Evolutionary conservation across 139 green algal species (phyloP), one percentile per base, ranked within the genome.

Genomic region (Axilococcus clingmanii): DNA sequence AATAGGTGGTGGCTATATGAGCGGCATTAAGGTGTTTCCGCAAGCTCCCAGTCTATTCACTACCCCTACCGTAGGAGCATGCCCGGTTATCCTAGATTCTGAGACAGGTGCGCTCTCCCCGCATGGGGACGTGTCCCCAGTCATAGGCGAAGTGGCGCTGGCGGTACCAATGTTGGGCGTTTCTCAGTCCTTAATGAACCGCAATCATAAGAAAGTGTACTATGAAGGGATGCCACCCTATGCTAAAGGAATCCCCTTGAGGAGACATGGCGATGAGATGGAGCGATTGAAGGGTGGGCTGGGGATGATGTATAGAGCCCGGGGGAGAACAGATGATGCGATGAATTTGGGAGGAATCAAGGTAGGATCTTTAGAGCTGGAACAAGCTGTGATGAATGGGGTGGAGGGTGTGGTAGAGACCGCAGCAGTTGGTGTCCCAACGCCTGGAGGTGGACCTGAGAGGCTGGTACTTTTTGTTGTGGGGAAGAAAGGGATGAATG

Each of bases 311-410:
- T 87, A 78, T 42, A 41, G 33, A 0, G 83, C 87, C 0, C 76
- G 78, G n/a, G 89, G 89, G 0, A 66, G 88, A 7, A 73, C 64
- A 20, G 89, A 97, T 56, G 87, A 97, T 74, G 95, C 89, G 3
- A 97, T 97, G 89, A 97, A 97, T 75, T 74, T 97, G n/a, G 89
- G 88, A 16, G 86, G 79, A 27, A 90, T 92, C 66, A 93, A 91
- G 70, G 75, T 91, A n/a, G 73, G 58, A 15, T 87, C 79, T 15
- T 74, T 94, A 24, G 89, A 97, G 74, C 50, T 97, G 42, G 88
- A 96, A 70, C 59, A 74, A 0, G 71, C 70, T 12, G 78, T 82
- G 31, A 55, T 82, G 32, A 65, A 65, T 29, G 52, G 48, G 0
- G 46, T 83, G 29, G 15, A 38, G 14, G 47, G 48, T 6, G 59